Evolutionary conservation across 2,329 filamentous ascomycete genomes (phyloP), one percentile per base, ranked within the genome.

Genomic region (Cladophialophora bantiana): DNA sequence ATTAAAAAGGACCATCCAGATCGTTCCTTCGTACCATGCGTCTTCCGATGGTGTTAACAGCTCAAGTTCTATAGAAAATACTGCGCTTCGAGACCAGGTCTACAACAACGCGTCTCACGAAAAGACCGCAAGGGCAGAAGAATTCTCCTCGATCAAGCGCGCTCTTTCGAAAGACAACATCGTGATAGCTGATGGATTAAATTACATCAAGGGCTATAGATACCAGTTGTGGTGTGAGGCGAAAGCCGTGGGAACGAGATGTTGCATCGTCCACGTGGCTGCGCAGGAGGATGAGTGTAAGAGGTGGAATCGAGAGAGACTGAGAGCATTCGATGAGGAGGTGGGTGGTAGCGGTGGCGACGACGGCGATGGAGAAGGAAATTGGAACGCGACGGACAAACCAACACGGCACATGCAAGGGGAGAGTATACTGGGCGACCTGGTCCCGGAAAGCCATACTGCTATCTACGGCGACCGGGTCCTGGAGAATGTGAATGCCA

Each of bases 151-250:
- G 67, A 83, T 89, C 65, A 89, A 89, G 77, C 82, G 88, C 38
- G 78, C 82, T 26, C 77, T 90, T 54, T 81, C 82, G 18, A 82
- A 81, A 58, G 85, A 88, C 74, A 84, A 82, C 56, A 84, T 90
- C 65, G 86, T 89, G 52, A 85, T 90, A 59, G 83, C 87, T 1
- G 87, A 90, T 76, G 85, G 85, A 36, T 81, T 88, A 79, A 89
- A 90, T 75, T 89, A 90, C 76, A 90, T 90, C 78, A 90, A 90
- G 76, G 88, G 87, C 20, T 89, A 86, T 76, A 81, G 87, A 45
- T 90, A 90, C 73, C 88, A 90, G 77, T 77, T 90, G 52, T 89
- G 87, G 81, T 90, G 87, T 74, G 87, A 90, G 75, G 86, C 87
- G 34, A 90, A 89, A 76, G 86, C 87, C 3, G 78, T 85, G 13